These are phyloP conservation scores for Metrosideros polymorpha DNA, from an alignment of 441 rosid species.

Conservation along the genomic window DNA sequence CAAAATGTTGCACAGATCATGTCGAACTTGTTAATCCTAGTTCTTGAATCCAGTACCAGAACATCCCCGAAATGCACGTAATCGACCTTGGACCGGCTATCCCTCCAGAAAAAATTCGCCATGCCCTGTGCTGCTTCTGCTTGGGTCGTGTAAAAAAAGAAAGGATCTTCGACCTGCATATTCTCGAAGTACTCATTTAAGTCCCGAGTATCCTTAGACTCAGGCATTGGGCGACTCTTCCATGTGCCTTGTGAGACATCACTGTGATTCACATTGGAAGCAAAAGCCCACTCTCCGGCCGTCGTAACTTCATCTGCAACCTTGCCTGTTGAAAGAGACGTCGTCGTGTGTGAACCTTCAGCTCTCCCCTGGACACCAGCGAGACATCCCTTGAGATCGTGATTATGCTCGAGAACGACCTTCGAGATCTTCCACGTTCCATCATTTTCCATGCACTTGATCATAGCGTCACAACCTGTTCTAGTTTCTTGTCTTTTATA, in stretches of 20 bases:
- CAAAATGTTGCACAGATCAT: not conserved
- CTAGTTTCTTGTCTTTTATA: not conserved
- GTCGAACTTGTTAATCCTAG: not conserved
- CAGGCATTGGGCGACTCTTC: not conserved
- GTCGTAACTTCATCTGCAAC: not conserved
- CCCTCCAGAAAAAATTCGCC: not conserved
- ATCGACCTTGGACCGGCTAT: not conserved
- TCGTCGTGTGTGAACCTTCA: not conserved
- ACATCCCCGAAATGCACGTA: not conserved
- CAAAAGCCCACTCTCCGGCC: no score
- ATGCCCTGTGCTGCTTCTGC: not conserved
- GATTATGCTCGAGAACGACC: not conserved
- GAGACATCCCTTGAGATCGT: not conserved
- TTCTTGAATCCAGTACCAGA: not conserved
- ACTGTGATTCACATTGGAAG: not conserved
- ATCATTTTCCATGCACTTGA: not conserved
- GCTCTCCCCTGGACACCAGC: accelerated
- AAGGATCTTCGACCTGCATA: not conserved
- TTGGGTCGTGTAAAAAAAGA: not conserved
- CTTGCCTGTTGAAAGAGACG: not conserved
- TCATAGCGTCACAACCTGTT: not conserved
- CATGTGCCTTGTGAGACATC: not conserved
- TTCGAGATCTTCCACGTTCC: not conserved
- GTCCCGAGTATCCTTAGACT: not conserved
- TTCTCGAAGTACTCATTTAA: not conserved